These are phyloP conservation scores for Musa beccarii DNA, from an alignment of 176 grass and related monocot species.

Conservation along the genomic window DNA sequence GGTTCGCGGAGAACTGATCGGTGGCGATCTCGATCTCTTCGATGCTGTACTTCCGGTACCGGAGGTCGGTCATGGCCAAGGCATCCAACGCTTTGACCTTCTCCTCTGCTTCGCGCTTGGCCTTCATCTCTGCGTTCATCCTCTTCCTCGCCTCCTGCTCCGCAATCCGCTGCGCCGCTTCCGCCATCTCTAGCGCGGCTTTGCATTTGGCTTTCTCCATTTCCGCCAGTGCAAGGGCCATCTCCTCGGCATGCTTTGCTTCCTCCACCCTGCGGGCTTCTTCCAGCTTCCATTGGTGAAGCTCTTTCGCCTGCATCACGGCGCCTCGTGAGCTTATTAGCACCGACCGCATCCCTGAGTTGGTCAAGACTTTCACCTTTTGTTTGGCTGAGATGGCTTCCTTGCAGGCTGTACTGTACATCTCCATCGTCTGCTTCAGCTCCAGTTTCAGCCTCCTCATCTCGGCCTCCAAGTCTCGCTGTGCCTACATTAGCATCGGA, in stretches of 20 bases:
- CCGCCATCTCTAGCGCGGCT: constrained; percentile 70
- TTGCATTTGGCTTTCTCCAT: constrained; percentile 76
- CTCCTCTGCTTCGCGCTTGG: constrained; percentile 69
- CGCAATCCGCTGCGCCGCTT: constrained; percentile 61
- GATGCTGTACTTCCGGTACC: constrained; percentile 75
- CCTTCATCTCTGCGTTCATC: constrained; percentile 69
- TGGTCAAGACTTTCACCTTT: constrained; percentile 20
- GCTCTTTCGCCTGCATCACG: constrained; percentile 45
- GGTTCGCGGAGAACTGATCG: constrained; percentile 55
- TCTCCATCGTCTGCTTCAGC: constrained; percentile 92
- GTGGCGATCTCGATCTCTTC: constrained; percentile 84
- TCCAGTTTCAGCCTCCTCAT: constrained; percentile 77
- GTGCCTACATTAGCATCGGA: constrained; percentile 18
- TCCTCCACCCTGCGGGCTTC: constrained; percentile 60
- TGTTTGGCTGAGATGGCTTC: constrained; percentile 76
- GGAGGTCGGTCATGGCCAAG: constrained; percentile 48
- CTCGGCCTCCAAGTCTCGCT: constrained; percentile 56
- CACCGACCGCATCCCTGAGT: neutral
- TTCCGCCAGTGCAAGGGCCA: constrained; percentile 47
- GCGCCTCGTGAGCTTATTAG: neutral
- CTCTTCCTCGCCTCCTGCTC: constrained; percentile 71
- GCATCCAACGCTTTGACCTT: constrained; percentile 55
- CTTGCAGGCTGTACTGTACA: constrained; percentile 92
- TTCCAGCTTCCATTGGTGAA: constrained; percentile 62
- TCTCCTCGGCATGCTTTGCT: constrained; percentile 53